Evolutionary conservation across 2,329 filamentous ascomycete genomes (phyloP).

Genomic region (Calonectria pteridis): DNA sequence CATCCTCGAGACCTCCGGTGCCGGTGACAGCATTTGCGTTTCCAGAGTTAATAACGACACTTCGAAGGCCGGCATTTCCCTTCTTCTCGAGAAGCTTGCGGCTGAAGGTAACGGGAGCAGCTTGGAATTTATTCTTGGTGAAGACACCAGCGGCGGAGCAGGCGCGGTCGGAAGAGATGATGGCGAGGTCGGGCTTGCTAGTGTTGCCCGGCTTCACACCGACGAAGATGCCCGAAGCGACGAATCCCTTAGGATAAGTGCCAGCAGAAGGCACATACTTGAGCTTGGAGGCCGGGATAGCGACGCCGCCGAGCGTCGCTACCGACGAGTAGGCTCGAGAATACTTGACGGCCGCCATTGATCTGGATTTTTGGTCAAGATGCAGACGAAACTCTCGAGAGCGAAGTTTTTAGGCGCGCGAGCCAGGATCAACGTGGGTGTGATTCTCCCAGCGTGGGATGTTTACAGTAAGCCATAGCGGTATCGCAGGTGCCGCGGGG

Average conservation of each 20-base stretch:
- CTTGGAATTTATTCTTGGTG: conserved; percentile 98
- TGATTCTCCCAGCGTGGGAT: conserved; percentile 15
- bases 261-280: conserved; percentile 90
- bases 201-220: conserved; percentile 96
- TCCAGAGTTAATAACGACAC: conserved; percentile 93
- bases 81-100: conserved; percentile 76
- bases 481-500: conserved; percentile 32
- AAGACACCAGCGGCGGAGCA: conserved; percentile 93
- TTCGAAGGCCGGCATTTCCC: conserved; percentile 77
- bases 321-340: conserved; percentile 51
- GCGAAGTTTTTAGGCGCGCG: conserved; percentile 22
- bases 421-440: conserved; percentile 22
- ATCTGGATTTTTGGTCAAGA: conserved; percentile 21
- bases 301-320: conserved; percentile 41
- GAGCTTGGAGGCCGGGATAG: conserved; percentile 82
- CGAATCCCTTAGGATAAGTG: conserved; percentile 91
- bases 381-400: conserved; percentile 28
- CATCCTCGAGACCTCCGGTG: conserved; percentile 89
- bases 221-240: conserved; percentile 87
- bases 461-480: conserved; percentile 35
- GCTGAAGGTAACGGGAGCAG: conserved; percentile 91
- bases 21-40: conserved; percentile 98
- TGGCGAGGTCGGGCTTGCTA: conserved; percentile 88
- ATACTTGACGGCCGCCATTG: conserved; percentile 47
- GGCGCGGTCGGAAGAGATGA: conserved; percentile 87